Evolutionary conservation across 106 monocot species (phyloP), one percentile per base, ranked within the genome.

Genomic region (Acanthochlamys bracteata): DNA sequence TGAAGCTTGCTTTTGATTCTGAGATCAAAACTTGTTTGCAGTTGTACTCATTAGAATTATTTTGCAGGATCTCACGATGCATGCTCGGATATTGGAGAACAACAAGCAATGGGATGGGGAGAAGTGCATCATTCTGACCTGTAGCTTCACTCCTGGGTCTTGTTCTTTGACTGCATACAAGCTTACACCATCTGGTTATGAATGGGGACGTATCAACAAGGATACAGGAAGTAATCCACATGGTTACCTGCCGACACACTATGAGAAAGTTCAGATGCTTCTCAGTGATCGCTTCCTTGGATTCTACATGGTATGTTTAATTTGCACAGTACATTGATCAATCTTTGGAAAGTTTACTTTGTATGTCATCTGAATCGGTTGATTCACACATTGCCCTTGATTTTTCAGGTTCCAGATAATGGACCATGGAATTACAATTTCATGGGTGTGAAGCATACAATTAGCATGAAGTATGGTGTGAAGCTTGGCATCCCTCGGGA

Each of bases 191-290:
- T 79, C 89, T 4, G 98, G 98, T 52, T 99, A 99, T 41, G 98
- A 99, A 60, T 99, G 98, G 98, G 98, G 98, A 1, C 88, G 98
- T 11, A 65, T 85, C 19, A 99, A 99, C 77, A 99, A 99, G 78
- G 98, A 99, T 64, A 99, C 85, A 2, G 98, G 98, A 55, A 99
- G 98, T 81, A 99, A 99, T 67, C 98, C 98, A 22, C 98, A 99
- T 54, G 98, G 98, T 27, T 99, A 99, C 45, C 77, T 99, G 7
- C 98, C 98, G 22, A 92, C 98, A 4, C 98, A 99, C 56, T 99
- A 99, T 26, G 98, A 99, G 70, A 99, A 99, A 79, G 91, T 99
- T 15, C 98, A 99, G 79, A 99, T 99, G 98, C 87, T 99, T 59
- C 92, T 99, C 49, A 99, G 98, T 13, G 98, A 99, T 66, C 88